phyloP scores from a whole-genome alignment of 2,329 filamentous ascomycete genomes.

The Sarocladium brachiariae region DNA sequence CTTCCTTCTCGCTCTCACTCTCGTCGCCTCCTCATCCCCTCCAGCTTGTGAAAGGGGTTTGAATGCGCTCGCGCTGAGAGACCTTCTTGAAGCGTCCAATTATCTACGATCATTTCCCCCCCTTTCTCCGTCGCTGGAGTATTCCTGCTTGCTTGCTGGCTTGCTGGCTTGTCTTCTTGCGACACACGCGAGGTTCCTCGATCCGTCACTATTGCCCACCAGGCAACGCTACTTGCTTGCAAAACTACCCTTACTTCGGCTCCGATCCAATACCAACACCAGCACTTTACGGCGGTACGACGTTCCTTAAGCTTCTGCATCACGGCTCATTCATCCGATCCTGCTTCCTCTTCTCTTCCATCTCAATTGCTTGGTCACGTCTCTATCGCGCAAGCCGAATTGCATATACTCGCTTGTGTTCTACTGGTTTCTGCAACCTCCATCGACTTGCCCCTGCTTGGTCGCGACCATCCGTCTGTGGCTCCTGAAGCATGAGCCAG shows the following conservation, averaged over 20 bases:
- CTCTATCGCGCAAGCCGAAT: neutral
- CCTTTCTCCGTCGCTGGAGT: too few relatives aligned
- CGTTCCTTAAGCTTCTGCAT: neutral
- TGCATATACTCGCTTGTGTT: neutral
- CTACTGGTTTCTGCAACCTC: too few relatives aligned
- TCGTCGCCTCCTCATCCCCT: neutral
- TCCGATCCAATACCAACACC: neutral
- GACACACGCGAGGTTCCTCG: neutral
- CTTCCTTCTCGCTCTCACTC: neutral
- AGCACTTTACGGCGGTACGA: neutral
- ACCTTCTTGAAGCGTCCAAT: neutral
- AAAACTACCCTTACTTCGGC: too few relatives aligned
- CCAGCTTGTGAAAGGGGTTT: slow-evolving; percentile 2
- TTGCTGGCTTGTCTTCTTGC: neutral
- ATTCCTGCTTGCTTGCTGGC: too few relatives aligned
- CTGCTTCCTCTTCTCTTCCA: neutral
- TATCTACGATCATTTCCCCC: slow-evolving; percentile 9
- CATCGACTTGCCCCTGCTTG: neutral
- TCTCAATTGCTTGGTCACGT: neutral
- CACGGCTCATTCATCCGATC: neutral
- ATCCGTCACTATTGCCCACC: too few relatives aligned
- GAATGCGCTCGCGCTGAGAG: slow-evolving; percentile 5
- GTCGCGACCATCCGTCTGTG: slow-evolving; percentile 14
- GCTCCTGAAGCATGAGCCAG: slow-evolving; percentile 25
- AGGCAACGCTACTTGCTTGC: too few relatives aligned